Percentiles rank a stretch among this genome's conserved stretches.
Conservation (phyloP, 169 alveolate species). For the Pseudocohnilembus persalinus region DNA sequence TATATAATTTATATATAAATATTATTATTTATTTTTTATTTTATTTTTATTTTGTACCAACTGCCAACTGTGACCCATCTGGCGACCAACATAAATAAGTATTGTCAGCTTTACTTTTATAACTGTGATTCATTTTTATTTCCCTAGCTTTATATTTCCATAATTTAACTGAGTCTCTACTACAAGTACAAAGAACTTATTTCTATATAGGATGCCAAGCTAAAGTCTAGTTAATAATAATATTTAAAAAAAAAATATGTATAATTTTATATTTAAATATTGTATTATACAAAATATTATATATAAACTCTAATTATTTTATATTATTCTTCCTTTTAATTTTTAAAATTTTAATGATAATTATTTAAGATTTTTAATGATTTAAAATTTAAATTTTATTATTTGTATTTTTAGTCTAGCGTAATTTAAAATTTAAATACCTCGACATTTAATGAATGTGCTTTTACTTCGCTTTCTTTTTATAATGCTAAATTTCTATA, state of each 20-base stretch:
- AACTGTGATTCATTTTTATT: not conserved
- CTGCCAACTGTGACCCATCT: not conserved
- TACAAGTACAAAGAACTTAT: not conserved
- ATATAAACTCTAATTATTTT: too few species aligned
- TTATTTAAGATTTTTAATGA: too few species aligned
- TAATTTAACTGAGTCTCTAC: not conserved
- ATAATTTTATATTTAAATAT: too few species aligned
- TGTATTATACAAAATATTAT: too few species aligned
- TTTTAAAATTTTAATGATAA: too few species aligned
- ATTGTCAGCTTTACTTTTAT: not conserved
- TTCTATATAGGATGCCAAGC: not conserved
- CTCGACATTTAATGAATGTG: not conserved
- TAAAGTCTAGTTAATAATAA: not conserved
- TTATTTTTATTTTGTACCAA: not conserved
- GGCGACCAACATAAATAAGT: not conserved
- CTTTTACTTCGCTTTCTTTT: not conserved
- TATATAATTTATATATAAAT: too few species aligned
- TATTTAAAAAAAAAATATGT: too few species aligned
- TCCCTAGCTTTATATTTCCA: not conserved
- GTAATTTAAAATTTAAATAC: not conserved
- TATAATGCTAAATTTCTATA: not conserved
- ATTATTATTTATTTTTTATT: too few species aligned
- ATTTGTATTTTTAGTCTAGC: not conserved
- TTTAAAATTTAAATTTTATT: too few species aligned
- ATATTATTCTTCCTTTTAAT: too few species aligned